A percentile compares a stretch with the other conserved stretches of the same genome.
These are phyloP conservation scores for Ceriops zippeliana DNA, from an alignment of 345 rosid genomes.

Conservation along the genomic window DNA sequence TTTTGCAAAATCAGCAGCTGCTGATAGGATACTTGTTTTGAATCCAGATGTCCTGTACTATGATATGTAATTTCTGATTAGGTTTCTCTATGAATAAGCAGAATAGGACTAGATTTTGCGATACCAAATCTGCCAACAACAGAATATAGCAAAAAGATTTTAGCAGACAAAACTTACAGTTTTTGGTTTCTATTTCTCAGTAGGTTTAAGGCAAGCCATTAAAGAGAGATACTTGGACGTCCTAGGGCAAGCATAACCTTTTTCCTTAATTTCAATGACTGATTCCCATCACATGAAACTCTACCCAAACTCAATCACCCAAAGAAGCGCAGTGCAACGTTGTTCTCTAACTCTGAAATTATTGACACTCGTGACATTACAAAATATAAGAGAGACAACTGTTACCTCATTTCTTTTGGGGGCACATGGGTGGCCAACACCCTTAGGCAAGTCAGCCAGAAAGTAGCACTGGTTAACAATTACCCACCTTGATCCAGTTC, in stretches of 20 bases:
- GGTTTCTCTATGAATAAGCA: too few species aligned
- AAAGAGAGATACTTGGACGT: not conserved
- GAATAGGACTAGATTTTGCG: too few species aligned
- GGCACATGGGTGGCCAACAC: slow-evolving; percentile 49
- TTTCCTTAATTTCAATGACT: too few species aligned
- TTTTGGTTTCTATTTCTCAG: not conserved
- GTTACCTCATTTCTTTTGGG: slow-evolving; percentile 57
- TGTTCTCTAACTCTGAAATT: not conserved
- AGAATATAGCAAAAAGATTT: too few species aligned
- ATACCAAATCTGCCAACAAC: too few species aligned
- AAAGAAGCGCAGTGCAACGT: not conserved
- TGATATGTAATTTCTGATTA: too few species aligned
- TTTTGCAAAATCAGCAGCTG: too few species aligned
- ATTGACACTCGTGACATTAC: not conserved
- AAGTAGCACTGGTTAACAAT: slow-evolving; percentile 51
- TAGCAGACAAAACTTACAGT: not conserved
- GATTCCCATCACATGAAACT: too few species aligned
- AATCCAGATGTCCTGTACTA: too few species aligned
- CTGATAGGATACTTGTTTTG: too few species aligned
- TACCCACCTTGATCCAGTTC: slow-evolving; percentile 57
- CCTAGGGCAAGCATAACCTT: not conserved
- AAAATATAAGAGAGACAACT: slow-evolving; percentile 1
- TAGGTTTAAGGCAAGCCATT: not conserved
- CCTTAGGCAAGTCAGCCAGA: slow-evolving; percentile 60
- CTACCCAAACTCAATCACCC: too few species aligned